These are phyloP conservation scores for Starmerella ratchasimensis DNA, from an alignment of 805 yeast species.

Conservation along the genomic window DNA sequence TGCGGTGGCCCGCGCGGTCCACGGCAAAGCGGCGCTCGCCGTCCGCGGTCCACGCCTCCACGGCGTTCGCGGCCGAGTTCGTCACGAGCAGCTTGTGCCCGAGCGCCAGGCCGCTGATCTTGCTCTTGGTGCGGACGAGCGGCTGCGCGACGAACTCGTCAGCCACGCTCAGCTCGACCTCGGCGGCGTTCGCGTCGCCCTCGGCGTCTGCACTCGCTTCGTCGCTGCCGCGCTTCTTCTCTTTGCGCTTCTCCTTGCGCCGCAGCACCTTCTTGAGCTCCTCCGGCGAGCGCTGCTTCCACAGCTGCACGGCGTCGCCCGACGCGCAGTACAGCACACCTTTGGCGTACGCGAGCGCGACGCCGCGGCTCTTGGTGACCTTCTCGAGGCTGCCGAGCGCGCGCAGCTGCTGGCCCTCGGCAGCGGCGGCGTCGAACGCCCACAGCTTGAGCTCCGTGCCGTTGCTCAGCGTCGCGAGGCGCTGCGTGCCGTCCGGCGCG, in stretches of 20 bases:
- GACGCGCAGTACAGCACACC: slow-evolving; percentile 36
- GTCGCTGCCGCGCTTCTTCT: slow-evolving; percentile 34
- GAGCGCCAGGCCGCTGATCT: slow-evolving; percentile 23
- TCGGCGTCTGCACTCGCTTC: slow-evolving; percentile 35
- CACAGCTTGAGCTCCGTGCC: slow-evolving; percentile 77
- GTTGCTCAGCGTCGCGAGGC: slow-evolving; percentile 56
- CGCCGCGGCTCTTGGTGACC: slow-evolving; percentile 28
- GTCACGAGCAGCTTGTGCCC: slow-evolving; percentile 44
- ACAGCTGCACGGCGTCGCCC: slow-evolving; percentile 68
- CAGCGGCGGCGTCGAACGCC: slow-evolving; percentile 45
- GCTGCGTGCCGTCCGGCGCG: too few species aligned
- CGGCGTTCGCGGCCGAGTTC: slow-evolving; percentile 57
- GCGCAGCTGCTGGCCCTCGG: slow-evolving; percentile 39
- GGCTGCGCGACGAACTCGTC: slow-evolving; percentile 53
- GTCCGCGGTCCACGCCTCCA: slow-evolving; percentile 50
- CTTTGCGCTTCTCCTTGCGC: slow-evolving; percentile 63
- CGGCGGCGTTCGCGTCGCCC: slow-evolving; percentile 24
- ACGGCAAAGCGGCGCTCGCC: slow-evolving; percentile 35
- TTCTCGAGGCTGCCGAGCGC: slow-evolving; percentile 60
- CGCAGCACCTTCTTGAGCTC: slow-evolving; percentile 68
- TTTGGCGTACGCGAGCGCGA: slow-evolving; percentile 6
- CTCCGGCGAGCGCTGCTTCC: slow-evolving; percentile 57
- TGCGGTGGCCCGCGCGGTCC: slow-evolving; percentile 75
- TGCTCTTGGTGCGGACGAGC: slow-evolving; percentile 37
- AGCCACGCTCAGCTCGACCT: slow-evolving; percentile 15